Conservation (phyloP, 2,329 filamentous ascomycete genomes). For the Fusarium fracticaudum region DNA sequence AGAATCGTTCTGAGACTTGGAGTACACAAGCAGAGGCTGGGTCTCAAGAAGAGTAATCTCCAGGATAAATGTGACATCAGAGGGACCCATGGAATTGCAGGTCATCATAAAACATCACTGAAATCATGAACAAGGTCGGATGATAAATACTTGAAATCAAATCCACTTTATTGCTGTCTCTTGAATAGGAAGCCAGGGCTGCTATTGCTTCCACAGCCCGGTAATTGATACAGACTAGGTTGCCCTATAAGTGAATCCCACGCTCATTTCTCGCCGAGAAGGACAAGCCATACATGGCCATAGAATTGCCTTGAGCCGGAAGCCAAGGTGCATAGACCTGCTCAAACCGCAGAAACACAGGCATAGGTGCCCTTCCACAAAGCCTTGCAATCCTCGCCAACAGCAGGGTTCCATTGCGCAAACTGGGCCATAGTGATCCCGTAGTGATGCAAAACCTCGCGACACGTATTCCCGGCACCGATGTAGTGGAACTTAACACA, state of each 20-base stretch:
- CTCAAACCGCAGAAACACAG: neutral
- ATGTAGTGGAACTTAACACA: constrained; percentile 9
- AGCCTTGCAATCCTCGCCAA: neutral
- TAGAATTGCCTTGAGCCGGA: accelerated
- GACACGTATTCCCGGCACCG: neutral
- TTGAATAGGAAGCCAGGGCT: accelerated
- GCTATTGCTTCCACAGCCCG: accelerated
- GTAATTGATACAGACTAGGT: neutral
- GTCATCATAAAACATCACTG: neutral
- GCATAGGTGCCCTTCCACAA: neutral
- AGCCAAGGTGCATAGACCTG: neutral
- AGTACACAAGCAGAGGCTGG: neutral
- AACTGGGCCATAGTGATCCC: constrained; percentile 1
- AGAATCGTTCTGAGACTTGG: accelerated
- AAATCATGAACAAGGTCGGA: accelerated
- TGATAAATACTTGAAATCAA: too few relatives aligned
- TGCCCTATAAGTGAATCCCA: neutral
- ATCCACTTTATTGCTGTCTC: accelerated
- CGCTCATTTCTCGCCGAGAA: accelerated
- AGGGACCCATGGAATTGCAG: accelerated
- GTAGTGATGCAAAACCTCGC: neutral
- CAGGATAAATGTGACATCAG: too few relatives aligned
- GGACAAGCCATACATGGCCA: accelerated
- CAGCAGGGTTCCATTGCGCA: constrained; percentile 1
- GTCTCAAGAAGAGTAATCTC: neutral